These are phyloP conservation scores for Schwanniomyces yamadae DNA, from an alignment of 805 yeast genomes.

Conservation along the genomic window DNA sequence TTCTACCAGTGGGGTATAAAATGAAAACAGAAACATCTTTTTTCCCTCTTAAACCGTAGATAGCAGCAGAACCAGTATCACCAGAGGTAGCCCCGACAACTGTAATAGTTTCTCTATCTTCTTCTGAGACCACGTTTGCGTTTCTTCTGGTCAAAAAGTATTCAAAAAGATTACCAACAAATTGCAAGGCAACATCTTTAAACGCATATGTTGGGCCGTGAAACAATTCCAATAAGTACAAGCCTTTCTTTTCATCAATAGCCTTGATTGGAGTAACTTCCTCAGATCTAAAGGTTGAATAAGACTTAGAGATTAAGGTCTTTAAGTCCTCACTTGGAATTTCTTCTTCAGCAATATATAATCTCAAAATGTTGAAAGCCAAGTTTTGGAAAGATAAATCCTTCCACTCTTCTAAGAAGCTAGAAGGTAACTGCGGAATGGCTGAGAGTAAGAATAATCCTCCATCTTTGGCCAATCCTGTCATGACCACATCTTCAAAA, in stretches of 20 bases:
- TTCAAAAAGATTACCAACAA: conserved; percentile 95
- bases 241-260: conserved; percentile 53
- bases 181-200: conserved; percentile 97
- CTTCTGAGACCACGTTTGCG: conserved; percentile 43
- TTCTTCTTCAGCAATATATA: conserved; percentile 71
- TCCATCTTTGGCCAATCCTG: conserved; percentile 95
- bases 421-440: conserved; percentile 65
- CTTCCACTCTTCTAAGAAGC: conserved; percentile 65
- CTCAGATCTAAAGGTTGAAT: conserved; percentile 83
- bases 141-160: conserved; percentile 82
- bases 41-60: conserved; percentile 94
- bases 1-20: conserved; percentile 94
- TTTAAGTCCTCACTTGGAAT: conserved; percentile 69
- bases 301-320: conserved; percentile 64
- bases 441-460: conserved; percentile 88
- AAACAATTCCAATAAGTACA: conserved; percentile 86
- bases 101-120: conserved; percentile 75
- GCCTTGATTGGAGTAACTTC: conserved; percentile 86
- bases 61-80: conserved; percentile 99
- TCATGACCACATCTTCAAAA: conserved; percentile 80
- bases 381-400: conserved; percentile 77
- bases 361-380: conserved; percentile 81
- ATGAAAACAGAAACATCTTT: conserved; percentile 97
- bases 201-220: conserved; percentile 99
- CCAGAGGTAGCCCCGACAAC: conserved; percentile 99